phyloP scores from a whole-genome alignment of 2,329 filamentous ascomycete genomes.

The Arthrobotrys conoides region DNA sequence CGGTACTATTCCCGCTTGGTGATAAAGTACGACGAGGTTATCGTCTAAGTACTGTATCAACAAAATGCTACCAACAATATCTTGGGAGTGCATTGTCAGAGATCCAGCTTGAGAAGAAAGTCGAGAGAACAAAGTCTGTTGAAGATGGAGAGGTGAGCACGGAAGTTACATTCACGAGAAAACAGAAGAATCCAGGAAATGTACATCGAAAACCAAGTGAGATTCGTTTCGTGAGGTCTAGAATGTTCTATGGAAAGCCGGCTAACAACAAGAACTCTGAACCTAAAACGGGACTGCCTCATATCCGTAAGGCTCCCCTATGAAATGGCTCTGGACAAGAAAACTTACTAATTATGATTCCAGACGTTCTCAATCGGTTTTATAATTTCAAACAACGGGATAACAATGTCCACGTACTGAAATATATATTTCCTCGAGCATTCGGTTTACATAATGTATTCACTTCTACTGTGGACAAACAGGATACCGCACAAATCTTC shows the following conservation, averaged over 20 bases:
- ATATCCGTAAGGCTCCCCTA: slow-evolving; percentile 76
- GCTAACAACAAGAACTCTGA: slow-evolving; percentile 77
- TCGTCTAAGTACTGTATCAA: slow-evolving; percentile 22
- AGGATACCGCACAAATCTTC: slow-evolving; percentile 79
- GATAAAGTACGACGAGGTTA: slow-evolving; percentile 34
- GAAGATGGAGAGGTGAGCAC: neutral
- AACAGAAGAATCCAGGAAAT: slow-evolving; percentile 69
- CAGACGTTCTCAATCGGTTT: slow-evolving; percentile 85
- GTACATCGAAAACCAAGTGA: slow-evolving; percentile 66
- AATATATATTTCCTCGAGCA: slow-evolving; percentile 93
- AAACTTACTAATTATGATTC: neutral
- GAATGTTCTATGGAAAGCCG: slow-evolving; percentile 87
- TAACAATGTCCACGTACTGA: slow-evolving; percentile 80
- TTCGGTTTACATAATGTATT: slow-evolving; percentile 96
- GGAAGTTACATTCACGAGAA: slow-evolving; percentile 22
- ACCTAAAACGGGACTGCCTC: slow-evolving; percentile 81
- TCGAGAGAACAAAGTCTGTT: neutral
- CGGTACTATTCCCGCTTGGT: slow-evolving; percentile 47
- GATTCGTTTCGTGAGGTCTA: slow-evolving; percentile 82
- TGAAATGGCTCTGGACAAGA: slow-evolving; percentile 61
- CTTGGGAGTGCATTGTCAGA: slow-evolving; percentile 46
- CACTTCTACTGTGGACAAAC: slow-evolving; percentile 76
- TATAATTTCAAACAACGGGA: slow-evolving; percentile 68
- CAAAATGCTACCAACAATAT: slow-evolving; percentile 53
- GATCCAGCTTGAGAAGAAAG: slow-evolving; percentile 51